These are phyloP conservation scores for Stemphylium vesicarium DNA, from an alignment of 2,329 filamentous ascomycete species.

Conservation along the genomic window DNA sequence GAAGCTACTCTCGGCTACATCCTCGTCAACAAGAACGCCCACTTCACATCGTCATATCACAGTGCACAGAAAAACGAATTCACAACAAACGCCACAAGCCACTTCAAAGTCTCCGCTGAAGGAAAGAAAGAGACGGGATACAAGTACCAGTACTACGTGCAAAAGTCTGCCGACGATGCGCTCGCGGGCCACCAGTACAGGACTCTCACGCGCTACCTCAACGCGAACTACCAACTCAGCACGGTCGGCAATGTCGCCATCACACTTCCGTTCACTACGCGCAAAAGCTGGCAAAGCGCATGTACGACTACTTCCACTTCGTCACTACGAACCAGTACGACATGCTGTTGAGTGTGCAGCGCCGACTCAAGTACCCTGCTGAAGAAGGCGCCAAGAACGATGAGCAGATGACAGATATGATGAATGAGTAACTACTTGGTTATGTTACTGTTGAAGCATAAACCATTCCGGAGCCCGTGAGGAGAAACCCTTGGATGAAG, in stretches of 20 bases:
- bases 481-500: slow-evolving; percentile 1
- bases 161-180: background rate
- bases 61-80: background rate
- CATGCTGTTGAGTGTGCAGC: background rate
- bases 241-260: background rate
- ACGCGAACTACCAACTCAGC: slow-evolving; percentile 2
- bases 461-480: background rate
- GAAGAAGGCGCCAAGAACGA: background rate
- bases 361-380: background rate
- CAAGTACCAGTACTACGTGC: slow-evolving; percentile 2
- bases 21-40: background rate
- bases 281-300: slow-evolving; percentile 5
- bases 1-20: background rate
- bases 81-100: background rate
- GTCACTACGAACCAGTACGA: slow-evolving; percentile 1
- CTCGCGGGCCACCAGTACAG: background rate
- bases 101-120: background rate
- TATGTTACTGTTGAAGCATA: background rate
- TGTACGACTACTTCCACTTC: slow-evolving; percentile 6
- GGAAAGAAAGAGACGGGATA: background rate
- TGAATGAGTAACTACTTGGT: slow-evolving; percentile 2
- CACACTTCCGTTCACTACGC: slow-evolving; percentile 9
- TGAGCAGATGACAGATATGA: background rate
- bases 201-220: background rate
- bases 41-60: background rate